phyloP scores from a whole-genome alignment of 2,329 filamentous ascomycete genomes.

The Aureobasidium leucospermi region DNA sequence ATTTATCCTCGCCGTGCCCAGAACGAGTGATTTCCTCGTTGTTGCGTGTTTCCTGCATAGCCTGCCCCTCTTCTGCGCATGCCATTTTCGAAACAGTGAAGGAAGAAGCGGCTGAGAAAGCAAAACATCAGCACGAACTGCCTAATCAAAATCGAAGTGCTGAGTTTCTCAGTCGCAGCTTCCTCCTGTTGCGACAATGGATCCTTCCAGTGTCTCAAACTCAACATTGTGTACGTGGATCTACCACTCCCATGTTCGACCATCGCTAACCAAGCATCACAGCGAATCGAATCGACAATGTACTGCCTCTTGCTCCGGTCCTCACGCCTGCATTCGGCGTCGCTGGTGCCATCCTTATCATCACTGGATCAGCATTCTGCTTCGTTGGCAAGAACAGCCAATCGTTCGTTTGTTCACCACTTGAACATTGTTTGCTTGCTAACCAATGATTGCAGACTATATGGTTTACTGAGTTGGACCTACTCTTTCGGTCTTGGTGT shows the following conservation, averaged over 20 bases:
- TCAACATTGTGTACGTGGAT: neutral
- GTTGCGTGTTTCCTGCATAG: neutral
- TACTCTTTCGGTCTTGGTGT: conserved; percentile 67
- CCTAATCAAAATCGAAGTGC: neutral
- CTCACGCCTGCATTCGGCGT: conserved; percentile 79
- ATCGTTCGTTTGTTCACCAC: conserved; percentile 30
- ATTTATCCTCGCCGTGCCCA: neutral
- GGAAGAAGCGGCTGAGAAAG: neutral
- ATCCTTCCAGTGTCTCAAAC: neutral
- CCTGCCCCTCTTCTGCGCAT: neutral
- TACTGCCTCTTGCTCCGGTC: conserved; percentile 62
- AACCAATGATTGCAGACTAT: conserved; percentile 37
- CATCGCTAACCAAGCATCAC: neutral
- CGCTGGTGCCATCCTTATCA: conserved; percentile 67
- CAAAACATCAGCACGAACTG: neutral
- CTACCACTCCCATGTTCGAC: neutral
- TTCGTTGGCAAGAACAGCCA: conserved; percentile 77
- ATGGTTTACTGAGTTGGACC: conserved; percentile 72
- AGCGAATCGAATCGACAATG: neutral
- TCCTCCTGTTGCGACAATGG: neutral
- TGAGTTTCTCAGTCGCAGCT: neutral
- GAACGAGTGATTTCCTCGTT: neutral
- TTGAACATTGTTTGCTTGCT: conserved; percentile 18
- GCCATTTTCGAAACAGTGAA: neutral
- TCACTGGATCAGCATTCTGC: conserved; percentile 62